phyloP scores from a whole-genome alignment of 1,284 basidiomycete species.

The Fistulina hepatica region DNA sequence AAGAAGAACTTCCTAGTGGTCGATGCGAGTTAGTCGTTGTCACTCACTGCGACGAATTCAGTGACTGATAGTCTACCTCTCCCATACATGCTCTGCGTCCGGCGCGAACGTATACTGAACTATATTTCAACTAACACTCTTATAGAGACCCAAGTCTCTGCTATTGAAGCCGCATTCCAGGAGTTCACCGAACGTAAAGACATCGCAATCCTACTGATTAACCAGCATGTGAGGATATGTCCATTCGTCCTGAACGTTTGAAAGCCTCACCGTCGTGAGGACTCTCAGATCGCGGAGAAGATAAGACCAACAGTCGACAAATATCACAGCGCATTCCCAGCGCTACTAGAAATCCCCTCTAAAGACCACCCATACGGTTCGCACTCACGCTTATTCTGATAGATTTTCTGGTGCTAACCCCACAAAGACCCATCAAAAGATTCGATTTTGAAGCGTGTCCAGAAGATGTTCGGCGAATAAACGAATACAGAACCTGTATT shows the following conservation, averaged over 20 bases:
- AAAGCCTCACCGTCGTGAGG: conserved; percentile 9
- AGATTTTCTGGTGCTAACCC: conserved; percentile 5
- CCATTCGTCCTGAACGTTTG: conserved; percentile 9
- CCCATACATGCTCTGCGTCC: background rate
- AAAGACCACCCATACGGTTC: conserved; percentile 89
- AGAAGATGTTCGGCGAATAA: conserved; percentile 95
- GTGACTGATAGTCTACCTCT: background rate
- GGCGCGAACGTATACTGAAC: no score
- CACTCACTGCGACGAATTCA: conserved; percentile 2
- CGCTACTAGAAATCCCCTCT: conserved; percentile 93
- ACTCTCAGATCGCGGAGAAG: conserved; percentile 80
- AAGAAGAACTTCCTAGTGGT: conserved; percentile 96
- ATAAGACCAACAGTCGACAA: conserved; percentile 93
- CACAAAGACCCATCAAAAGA: conserved; percentile 88
- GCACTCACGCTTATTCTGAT: conserved; percentile 11
- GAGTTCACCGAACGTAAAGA: conserved; percentile 90
- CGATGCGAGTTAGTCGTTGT: conserved; percentile 60
- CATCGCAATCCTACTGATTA: conserved; percentile 91
- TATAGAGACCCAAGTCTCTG: conserved; percentile 79
- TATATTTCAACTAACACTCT: background rate
- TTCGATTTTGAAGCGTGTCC: conserved; percentile 92
- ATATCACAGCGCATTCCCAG: conserved; percentile 94
- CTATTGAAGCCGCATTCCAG: conserved; percentile 84
- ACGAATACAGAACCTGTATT: conserved; percentile 27
- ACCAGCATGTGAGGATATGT: conserved; percentile 72